Conservation (phyloP, 2,329 filamentous ascomycete genomes). For the Aulographum hederae region DNA sequence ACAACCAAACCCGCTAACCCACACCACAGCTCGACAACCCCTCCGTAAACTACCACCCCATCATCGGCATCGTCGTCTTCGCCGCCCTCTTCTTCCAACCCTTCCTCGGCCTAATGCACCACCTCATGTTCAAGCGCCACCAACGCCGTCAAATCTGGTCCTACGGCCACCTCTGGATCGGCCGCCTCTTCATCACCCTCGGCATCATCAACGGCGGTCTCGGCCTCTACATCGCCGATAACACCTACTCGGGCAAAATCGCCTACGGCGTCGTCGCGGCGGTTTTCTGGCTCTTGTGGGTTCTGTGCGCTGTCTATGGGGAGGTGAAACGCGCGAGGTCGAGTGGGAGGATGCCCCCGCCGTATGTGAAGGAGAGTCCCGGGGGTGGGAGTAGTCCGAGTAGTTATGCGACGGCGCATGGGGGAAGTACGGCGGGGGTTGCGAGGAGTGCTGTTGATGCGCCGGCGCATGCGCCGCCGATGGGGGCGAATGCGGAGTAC, state of each 20-base stretch:
- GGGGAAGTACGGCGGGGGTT: neutral
- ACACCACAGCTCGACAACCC: conserved; percentile 12
- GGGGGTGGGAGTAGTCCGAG: neutral
- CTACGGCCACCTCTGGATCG: conserved; percentile 35
- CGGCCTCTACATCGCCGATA: conserved; percentile 28
- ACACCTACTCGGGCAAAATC: conserved; percentile 21
- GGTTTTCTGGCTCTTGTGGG: conserved; percentile 20
- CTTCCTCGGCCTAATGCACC: conserved; percentile 32
- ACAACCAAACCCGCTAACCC: conserved; percentile 1
- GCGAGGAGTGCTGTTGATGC: neutral
- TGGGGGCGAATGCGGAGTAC: conserved; percentile 19
- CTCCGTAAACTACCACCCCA: conserved; percentile 23
- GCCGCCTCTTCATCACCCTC: conserved; percentile 29
- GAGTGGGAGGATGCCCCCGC: neutral
- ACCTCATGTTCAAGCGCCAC: conserved; percentile 29
- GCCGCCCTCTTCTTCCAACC: conserved; percentile 35
- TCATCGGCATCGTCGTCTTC: conserved; percentile 35
- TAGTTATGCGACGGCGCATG: neutral
- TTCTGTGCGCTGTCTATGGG: conserved; percentile 4
- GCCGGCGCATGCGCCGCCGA: conserved; percentile 3
- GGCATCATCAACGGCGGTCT: conserved; percentile 40
- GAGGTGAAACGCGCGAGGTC: conserved; percentile 3
- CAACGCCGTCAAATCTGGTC: conserved; percentile 26
- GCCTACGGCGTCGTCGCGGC: conserved; percentile 32
- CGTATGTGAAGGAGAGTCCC: no score